Evolutionary conservation across 106 monocot species (phyloP).

Genomic region (Dendrobium huoshanense): DNA sequence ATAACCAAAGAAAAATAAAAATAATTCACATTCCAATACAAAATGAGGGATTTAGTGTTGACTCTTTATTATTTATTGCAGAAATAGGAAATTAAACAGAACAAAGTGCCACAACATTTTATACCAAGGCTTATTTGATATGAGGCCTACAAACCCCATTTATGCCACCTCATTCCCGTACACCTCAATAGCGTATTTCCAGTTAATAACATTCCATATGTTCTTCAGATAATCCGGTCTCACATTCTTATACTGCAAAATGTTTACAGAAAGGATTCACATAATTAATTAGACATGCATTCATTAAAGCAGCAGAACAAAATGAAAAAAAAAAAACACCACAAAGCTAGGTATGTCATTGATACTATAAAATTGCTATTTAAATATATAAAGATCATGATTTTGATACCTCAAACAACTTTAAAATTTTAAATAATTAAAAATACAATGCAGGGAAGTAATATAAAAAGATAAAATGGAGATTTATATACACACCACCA

Average conservation of each 20-base stretch:
- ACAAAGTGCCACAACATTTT: background rate
- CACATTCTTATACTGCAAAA: constrained; percentile 72
- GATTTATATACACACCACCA: no score
- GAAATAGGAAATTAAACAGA: background rate
- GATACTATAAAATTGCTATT: background rate
- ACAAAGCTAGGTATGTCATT: background rate
- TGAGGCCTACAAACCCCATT: background rate
- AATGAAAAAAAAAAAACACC: no score
- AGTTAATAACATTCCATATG: constrained; percentile 79
- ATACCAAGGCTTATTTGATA: background rate
- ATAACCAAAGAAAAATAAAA: no score
- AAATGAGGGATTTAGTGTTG: background rate
- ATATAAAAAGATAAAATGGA: no score
- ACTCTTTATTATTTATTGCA: background rate
- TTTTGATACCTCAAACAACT: background rate
- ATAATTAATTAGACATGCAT: background rate
- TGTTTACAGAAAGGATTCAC: background rate
- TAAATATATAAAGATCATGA: background rate
- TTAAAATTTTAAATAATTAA: background rate
- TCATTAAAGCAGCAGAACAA: no score
- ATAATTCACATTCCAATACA: no score
- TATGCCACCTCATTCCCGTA: constrained; percentile 37
- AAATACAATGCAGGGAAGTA: no score
- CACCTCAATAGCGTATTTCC: constrained; percentile 70
- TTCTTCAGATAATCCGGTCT: constrained; percentile 66